Evolutionary conservation across 495 filamentous ascomycete species (phyloP).

Genomic region (Cenococcum geophilum): DNA sequence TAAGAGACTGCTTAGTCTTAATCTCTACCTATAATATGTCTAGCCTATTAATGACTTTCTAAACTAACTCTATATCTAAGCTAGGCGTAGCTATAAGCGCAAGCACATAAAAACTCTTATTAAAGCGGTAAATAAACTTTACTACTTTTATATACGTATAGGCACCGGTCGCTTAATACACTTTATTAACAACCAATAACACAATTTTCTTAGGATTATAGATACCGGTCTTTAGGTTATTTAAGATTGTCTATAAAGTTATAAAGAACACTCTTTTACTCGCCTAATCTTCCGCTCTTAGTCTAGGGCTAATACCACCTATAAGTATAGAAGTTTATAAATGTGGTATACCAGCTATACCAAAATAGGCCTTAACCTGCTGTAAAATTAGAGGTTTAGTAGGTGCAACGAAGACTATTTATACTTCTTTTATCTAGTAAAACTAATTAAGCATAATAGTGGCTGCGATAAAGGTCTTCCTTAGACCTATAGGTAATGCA

Average conservation of each 20-base stretch:
- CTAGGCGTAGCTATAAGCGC: constrained; percentile 93
- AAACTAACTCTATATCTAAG: constrained; percentile 79
- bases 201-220: constrained; percentile 90
- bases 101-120: constrained; percentile 84
- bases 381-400: constrained; percentile 92
- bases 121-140: constrained; percentile 81
- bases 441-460: constrained; percentile 95
- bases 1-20: constrained; percentile 84
- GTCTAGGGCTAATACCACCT: constrained; percentile 64
- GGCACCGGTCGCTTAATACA: constrained; percentile 84
- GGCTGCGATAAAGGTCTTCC: constrained; percentile 97
- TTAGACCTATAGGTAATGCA: constrained; percentile 87
- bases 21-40: constrained; percentile 90
- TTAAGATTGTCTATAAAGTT: constrained; percentile 91
- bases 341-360: constrained; percentile 82
- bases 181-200: constrained; percentile 88
- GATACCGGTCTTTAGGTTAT: constrained; percentile 85
- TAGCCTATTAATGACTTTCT: constrained; percentile 88
- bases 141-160: constrained; percentile 95
- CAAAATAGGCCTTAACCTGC: constrained; percentile 89
- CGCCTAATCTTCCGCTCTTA: constrained; percentile 83
- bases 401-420: constrained; percentile 93
- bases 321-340: constrained; percentile 85
- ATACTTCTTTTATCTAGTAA: constrained; percentile 82
- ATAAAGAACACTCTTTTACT: constrained; percentile 90